These are phyloP conservation scores for Phtheirospermum japonicum DNA, from an alignment of 257 asterid species.

Conservation along the genomic window DNA sequence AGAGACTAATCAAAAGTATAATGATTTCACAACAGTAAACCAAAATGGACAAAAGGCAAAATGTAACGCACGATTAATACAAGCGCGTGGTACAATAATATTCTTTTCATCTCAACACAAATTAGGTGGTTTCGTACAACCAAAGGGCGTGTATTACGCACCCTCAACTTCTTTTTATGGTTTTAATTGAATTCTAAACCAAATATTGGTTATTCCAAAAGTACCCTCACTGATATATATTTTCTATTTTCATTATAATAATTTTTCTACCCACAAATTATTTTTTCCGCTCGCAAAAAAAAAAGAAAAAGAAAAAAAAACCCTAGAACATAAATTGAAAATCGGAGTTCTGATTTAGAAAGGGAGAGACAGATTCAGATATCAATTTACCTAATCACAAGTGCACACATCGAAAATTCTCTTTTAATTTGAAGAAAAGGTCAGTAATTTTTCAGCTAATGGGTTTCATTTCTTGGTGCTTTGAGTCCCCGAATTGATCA, in stretches of 20 bases:
- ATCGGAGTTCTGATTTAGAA: conserved; percentile 30
- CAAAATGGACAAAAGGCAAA: background rate
- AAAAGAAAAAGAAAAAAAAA: conserved; percentile 41
- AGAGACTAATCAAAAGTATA: no score
- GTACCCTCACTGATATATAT: conserved; percentile 41
- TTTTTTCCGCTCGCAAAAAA: conserved; percentile 39
- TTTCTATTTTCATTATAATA: conserved; percentile 23
- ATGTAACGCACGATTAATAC: conserved; percentile 2
- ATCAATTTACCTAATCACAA: conserved; percentile 34
- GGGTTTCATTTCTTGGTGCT: conserved; percentile 32
- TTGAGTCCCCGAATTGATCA: conserved; percentile 31
- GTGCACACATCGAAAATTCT: conserved; percentile 26
- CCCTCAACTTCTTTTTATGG: conserved; percentile 36
- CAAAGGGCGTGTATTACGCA: no score
- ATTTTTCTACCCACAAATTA: conserved; percentile 30
- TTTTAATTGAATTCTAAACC: conserved; percentile 31
- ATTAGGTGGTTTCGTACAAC: conserved; percentile 46
- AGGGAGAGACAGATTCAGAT: conserved; percentile 22
- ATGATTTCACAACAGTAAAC: no score
- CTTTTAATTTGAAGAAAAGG: conserved; percentile 44
- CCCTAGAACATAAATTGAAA: conserved; percentile 47
- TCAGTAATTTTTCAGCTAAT: conserved; percentile 33
- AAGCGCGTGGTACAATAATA: conserved; percentile 28
- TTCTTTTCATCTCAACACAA: conserved; percentile 24
- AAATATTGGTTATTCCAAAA: conserved; percentile 30